Conservation (phyloP, 768 basidiomycete genomes). For the Boletus edulis region DNA sequence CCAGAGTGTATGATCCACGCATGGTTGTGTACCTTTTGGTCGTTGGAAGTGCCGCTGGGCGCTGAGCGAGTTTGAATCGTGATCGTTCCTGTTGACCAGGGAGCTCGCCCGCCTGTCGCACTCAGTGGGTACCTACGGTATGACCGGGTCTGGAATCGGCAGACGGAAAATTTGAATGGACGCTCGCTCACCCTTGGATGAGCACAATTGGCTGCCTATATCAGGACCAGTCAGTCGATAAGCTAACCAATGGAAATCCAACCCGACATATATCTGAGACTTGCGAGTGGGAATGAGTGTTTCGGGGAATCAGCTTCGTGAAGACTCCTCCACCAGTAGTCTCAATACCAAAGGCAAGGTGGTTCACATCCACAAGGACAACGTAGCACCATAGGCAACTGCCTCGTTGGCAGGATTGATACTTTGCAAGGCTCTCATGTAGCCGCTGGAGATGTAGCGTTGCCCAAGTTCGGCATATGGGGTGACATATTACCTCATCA, state of each 20-base stretch:
- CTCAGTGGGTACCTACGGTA: slow-evolving; percentile 40
- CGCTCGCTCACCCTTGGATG: slow-evolving; percentile 95
- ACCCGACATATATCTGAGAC: slow-evolving; percentile 71
- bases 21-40: too few species aligned
- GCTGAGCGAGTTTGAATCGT: too few species aligned
- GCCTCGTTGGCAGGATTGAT: too few species aligned
- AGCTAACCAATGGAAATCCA: background rate
- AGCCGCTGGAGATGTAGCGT: too few species aligned
- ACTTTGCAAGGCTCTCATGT: too few species aligned
- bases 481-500: too few species aligned
- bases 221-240: background rate
- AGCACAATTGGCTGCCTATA: slow-evolving; percentile 86
- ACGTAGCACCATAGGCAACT: slow-evolving; percentile 32
- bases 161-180: too few species aligned
- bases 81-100: too few species aligned
- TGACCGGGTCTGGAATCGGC: too few species aligned
- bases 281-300: slow-evolving; percentile 60
- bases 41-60: too few species aligned
- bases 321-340: slow-evolving; percentile 98
- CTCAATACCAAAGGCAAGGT: slow-evolving; percentile 97
- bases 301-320: slow-evolving; percentile 95
- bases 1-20: background rate
- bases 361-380: slow-evolving; percentile 94
- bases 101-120: too few species aligned
- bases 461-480: too few species aligned